phyloP scores from a whole-genome alignment of 1,284 basidiomycete genomes.

The Wallemia mellicola region DNA sequence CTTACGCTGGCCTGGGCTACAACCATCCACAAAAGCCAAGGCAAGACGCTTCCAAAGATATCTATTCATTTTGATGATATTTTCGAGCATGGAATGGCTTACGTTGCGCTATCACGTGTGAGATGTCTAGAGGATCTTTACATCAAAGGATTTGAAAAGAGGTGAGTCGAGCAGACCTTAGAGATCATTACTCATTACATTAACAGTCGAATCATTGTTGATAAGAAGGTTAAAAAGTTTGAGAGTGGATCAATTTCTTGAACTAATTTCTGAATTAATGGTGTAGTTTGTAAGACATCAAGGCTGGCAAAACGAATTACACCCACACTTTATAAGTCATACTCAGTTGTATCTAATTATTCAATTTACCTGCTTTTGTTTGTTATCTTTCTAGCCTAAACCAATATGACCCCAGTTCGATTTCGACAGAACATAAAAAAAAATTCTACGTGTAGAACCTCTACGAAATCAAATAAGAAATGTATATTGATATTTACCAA shows the following conservation, averaged over 20 bases:
- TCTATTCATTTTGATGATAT: neutral
- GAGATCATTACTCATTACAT: neutral
- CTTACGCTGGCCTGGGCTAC: neutral
- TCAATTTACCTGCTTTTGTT: no score
- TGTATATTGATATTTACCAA: no score
- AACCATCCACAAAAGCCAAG: neutral
- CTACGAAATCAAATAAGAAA: no score
- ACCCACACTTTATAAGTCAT: no score
- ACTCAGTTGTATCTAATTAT: no score
- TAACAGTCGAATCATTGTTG: neutral
- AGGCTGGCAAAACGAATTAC: no score
- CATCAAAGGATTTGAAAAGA: neutral
- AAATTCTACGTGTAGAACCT: no score
- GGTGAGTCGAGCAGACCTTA: neutral
- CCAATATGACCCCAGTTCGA: no score
- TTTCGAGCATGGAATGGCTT: neutral
- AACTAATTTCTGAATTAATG: no score
- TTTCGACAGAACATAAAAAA: no score
- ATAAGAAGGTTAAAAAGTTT: neutral
- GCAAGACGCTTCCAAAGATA: neutral
- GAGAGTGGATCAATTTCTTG: neutral
- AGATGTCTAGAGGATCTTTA: neutral
- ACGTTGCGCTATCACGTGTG: neutral
- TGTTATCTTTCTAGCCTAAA: no score
- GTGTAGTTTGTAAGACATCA: no score